A percentile compares a stretch with the other conserved stretches of the same genome.
Evolutionary conservation across 225 moss, liverwort and hornwort species (phyloP).

Genomic region (Lunularia cruciata): DNA sequence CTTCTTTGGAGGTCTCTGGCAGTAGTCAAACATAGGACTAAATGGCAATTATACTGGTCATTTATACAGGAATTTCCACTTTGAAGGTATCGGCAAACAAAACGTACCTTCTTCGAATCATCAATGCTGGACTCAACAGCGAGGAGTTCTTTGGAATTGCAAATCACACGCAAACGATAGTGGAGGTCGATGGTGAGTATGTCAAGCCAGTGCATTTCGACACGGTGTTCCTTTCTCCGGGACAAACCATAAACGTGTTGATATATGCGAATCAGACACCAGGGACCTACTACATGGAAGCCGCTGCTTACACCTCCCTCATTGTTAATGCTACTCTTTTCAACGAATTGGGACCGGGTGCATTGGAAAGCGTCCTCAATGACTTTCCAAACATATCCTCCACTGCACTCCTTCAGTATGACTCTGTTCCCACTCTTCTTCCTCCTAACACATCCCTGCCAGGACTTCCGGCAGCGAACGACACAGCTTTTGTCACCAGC

Average conservation of each 20-base stretch:
- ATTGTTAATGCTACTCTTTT: slow-evolving; percentile 30
- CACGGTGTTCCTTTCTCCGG: slow-evolving; percentile 17
- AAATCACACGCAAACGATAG: slow-evolving; percentile 30
- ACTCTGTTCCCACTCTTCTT: slow-evolving; percentile 3
- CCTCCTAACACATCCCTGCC: slow-evolving; percentile 19
- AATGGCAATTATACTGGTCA: background rate
- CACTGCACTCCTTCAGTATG: slow-evolving; percentile 11
- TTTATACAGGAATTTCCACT: slow-evolving; percentile 38
- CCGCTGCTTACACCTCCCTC: slow-evolving; percentile 27
- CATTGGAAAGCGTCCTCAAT: background rate
- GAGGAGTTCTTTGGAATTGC: slow-evolving; percentile 32
- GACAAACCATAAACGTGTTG: slow-evolving; percentile 31
- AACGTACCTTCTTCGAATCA: slow-evolving; percentile 33
- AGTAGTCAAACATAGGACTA: background rate
- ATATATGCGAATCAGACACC: slow-evolving; percentile 26
- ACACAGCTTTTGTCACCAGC: background rate
- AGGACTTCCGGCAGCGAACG: slow-evolving; percentile 26
- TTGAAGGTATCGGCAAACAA: slow-evolving; percentile 34
- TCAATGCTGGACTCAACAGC: slow-evolving; percentile 39
- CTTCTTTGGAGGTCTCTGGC: too few species aligned
- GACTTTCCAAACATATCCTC: slow-evolving; percentile 17
- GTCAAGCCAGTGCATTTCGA: slow-evolving; percentile 6
- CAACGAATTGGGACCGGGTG: slow-evolving; percentile 17
- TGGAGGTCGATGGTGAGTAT: slow-evolving; percentile 29
- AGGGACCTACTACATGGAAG: slow-evolving; percentile 35